These are phyloP conservation scores for Fraxinus cuspidata DNA, from an alignment of 257 asterid genomes.

Conservation along the genomic window DNA sequence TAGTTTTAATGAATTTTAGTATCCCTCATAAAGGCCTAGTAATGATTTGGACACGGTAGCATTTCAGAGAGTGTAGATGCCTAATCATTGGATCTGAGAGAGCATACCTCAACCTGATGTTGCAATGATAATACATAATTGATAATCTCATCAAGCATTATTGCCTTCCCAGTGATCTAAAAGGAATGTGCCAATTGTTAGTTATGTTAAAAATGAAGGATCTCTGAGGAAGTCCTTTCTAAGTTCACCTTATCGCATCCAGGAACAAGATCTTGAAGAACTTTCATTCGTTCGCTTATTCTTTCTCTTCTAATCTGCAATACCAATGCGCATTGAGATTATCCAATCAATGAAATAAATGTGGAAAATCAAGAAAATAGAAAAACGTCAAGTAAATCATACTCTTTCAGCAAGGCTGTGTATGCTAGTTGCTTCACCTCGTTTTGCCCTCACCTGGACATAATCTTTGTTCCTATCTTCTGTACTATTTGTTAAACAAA, in stretches of 20 bases:
- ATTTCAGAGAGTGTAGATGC: background rate
- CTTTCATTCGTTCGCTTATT: slow-evolving; percentile 22
- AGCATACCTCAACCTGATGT: slow-evolving; percentile 58
- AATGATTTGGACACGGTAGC: too few relatives aligned
- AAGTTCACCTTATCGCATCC: slow-evolving; percentile 22
- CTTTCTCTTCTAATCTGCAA: slow-evolving; percentile 21
- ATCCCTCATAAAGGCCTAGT: background rate
- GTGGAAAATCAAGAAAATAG: background rate
- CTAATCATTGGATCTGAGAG: background rate
- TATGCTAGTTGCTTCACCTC: slow-evolving; percentile 13
- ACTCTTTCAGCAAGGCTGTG: slow-evolving; percentile 29
- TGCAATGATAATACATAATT: slow-evolving; percentile 60
- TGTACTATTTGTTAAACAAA: background rate
- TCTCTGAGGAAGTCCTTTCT: background rate
- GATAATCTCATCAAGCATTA: slow-evolving; percentile 69
- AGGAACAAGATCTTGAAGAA: slow-evolving; percentile 26
- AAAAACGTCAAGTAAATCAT: background rate
- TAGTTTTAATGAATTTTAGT: background rate
- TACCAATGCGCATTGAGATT: background rate
- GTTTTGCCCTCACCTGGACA: slow-evolving; percentile 9
- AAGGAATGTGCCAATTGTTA: background rate
- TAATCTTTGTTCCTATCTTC: slow-evolving; percentile 3
- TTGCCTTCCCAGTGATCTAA: slow-evolving; percentile 63
- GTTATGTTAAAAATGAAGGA: background rate
- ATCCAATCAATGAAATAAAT: background rate